Conservation (phyloP, 768 basidiomycete genomes). For the Trametopsis cervina region DNA sequence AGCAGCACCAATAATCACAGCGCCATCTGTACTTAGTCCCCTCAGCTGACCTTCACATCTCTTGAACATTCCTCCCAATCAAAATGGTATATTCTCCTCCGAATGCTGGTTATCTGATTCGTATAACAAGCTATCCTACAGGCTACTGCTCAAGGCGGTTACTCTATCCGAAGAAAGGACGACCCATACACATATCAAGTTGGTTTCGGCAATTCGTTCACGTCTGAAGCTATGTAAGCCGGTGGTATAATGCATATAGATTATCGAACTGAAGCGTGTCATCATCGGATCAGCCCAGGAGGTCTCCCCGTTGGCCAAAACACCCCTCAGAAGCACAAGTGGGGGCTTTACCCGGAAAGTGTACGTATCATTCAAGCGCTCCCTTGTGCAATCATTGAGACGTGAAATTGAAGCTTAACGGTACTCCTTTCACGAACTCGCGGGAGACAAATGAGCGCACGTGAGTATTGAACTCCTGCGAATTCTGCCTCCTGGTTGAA, state of each 20-base stretch:
- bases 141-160: constrained; percentile 10
- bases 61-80: background rate
- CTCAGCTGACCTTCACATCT: too few species aligned
- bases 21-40: too few species aligned
- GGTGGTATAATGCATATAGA: too few species aligned
- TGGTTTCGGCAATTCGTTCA: constrained; percentile 24
- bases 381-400: background rate
- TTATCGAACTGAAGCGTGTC: too few species aligned
- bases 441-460: constrained; percentile 44
- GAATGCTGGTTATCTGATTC: background rate
- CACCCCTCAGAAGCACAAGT: constrained; percentile 55
- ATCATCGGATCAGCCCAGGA: constrained; percentile 52
- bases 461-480: constrained; percentile 26
- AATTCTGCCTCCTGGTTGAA: background rate
- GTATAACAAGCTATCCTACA: background rate
- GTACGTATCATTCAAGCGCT: constrained; percentile 26
- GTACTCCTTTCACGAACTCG: constrained; percentile 53
- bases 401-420: constrained; percentile 40
- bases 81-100: constrained; percentile 5
- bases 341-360: constrained; percentile 54
- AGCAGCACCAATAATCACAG: too few species aligned
- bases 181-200: constrained; percentile 25
- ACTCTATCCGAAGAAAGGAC: constrained; percentile 2
- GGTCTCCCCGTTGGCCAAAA: constrained; percentile 54
- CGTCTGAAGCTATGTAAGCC: constrained; percentile 18